Evolutionary conservation across 805 yeast genomes (phyloP).

Genomic region (Lachancea quebecensis): DNA sequence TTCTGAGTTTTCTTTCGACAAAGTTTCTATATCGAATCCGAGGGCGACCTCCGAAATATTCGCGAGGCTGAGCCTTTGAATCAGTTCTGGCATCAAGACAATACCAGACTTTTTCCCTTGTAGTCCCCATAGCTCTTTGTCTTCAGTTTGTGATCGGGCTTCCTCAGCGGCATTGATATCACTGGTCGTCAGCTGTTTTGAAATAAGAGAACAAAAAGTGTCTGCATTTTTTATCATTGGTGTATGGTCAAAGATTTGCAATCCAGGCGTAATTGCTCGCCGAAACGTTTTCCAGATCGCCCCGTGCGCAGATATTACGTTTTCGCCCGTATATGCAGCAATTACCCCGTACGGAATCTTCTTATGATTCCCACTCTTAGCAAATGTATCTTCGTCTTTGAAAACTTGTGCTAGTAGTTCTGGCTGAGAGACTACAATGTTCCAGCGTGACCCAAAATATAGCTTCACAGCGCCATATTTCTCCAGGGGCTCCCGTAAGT

Average conservation of each 20-base stretch:
- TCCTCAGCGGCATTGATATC: neutral
- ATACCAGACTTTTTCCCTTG: slow-evolving; percentile 4
- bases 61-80: slow-evolving; percentile 43
- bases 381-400: slow-evolving; percentile 43
- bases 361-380: slow-evolving; percentile 53
- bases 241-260: slow-evolving; percentile 41
- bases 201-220: neutral
- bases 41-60: slow-evolving; percentile 45
- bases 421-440: slow-evolving; percentile 46
- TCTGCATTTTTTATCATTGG: slow-evolving; percentile 37
- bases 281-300: slow-evolving; percentile 45
- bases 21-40: slow-evolving; percentile 42
- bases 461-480: slow-evolving; percentile 52
- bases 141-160: neutral
- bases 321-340: slow-evolving; percentile 53
- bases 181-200: neutral
- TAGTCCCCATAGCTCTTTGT: neutral
- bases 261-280: slow-evolving; percentile 37
- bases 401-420: slow-evolving; percentile 40
- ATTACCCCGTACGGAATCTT: slow-evolving; percentile 51
- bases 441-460: slow-evolving; percentile 58
- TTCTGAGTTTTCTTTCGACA: slow-evolving; percentile 26
- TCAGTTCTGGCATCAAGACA: slow-evolving; percentile 32
- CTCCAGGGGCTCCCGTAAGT: slow-evolving; percentile 40
- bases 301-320: slow-evolving; percentile 54